phyloP scores from a whole-genome alignment of 129 eudicot species.

The Escallonia rubra region DNA sequence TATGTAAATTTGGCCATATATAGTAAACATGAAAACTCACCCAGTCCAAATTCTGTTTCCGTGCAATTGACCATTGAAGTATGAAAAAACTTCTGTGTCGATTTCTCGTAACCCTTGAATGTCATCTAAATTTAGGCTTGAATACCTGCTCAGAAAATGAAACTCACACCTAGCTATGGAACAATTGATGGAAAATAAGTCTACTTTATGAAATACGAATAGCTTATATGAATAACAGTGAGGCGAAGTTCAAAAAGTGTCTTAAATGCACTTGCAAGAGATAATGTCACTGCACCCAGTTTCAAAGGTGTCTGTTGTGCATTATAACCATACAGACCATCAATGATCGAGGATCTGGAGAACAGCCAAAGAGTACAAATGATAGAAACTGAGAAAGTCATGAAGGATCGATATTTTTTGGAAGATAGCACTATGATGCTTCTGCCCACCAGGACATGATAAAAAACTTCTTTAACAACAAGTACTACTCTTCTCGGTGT shows the following conservation, averaged over 20 bases:
- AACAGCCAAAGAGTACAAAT: neutral
- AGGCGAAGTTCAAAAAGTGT: neutral
- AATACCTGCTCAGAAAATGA: slow-evolving; percentile 36
- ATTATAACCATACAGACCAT: neutral
- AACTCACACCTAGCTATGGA: too few species aligned
- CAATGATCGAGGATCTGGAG: neutral
- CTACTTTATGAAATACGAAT: neutral
- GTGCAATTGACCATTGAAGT: slow-evolving; percentile 60
- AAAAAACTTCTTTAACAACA: too few species aligned
- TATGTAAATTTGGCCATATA: neutral
- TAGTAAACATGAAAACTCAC: slow-evolving; percentile 29
- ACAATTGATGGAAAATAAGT: too few species aligned
- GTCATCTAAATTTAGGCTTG: slow-evolving; percentile 47
- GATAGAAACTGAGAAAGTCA: neutral
- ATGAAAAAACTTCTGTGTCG: slow-evolving; percentile 50
- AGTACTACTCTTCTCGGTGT: too few species aligned
- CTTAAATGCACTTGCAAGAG: neutral
- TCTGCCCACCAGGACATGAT: neutral
- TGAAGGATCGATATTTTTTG: neutral
- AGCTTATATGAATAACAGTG: neutral
- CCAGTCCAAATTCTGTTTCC: slow-evolving; percentile 64
- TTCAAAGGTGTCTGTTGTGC: neutral
- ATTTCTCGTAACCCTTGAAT: slow-evolving; percentile 52
- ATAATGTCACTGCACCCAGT: neutral
- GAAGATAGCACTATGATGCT: neutral